Conservation (phyloP, 192 early-diverging fungal genomes). For the Coemansia javaensis region DNA sequence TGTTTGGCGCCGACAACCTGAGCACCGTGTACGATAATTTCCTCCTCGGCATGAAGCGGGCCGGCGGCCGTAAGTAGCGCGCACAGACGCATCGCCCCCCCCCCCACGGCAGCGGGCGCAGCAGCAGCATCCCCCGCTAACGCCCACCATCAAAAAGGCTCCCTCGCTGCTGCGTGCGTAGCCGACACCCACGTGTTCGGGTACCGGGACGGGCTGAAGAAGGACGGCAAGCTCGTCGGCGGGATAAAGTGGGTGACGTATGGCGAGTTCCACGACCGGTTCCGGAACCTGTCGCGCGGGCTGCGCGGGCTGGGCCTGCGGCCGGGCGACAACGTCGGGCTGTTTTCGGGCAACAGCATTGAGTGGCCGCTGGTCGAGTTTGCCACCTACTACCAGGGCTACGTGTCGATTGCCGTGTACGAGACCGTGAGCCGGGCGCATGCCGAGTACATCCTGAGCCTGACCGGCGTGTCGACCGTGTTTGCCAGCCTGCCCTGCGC, state of each 20-base stretch:
- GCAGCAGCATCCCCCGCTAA: too few relatives aligned
- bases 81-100: not conserved
- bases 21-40: constrained; percentile 74
- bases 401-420: constrained; percentile 78
- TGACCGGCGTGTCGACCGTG: constrained; percentile 71
- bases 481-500: constrained; percentile 61
- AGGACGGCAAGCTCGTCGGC: not conserved
- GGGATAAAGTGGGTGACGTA: constrained; percentile 63
- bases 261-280: constrained; percentile 51
- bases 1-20: constrained; percentile 54
- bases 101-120: too few relatives aligned
- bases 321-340: constrained; percentile 48
- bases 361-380: constrained; percentile 54
- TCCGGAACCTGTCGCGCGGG: constrained; percentile 36
- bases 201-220: constrained; percentile 14
- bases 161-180: not conserved
- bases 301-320: constrained; percentile 41
- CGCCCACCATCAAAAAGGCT: not conserved
- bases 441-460: constrained; percentile 78
- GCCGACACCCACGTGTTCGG: constrained; percentile 33
- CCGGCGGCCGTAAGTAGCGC: constrained; percentile 53
- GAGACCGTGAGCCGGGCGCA: constrained; percentile 80
- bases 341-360: constrained; percentile 56
- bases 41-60: constrained; percentile 61
- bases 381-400: constrained; percentile 45